phyloP scores from a whole-genome alignment of 1,284 basidiomycete genomes.

The Trichosporon sp. region DNA sequence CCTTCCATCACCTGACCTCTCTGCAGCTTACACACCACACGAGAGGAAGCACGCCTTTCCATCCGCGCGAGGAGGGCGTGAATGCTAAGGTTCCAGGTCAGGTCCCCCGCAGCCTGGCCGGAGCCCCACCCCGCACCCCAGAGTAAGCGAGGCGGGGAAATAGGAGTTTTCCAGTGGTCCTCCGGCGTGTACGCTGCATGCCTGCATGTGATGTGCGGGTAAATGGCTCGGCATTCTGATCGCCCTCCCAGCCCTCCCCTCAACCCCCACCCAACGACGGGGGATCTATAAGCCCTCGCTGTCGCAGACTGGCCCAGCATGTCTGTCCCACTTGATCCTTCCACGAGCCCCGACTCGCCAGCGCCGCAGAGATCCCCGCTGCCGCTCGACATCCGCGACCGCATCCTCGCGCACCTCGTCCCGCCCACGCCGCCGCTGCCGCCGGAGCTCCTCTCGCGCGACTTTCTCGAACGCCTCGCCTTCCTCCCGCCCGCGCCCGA shows the following conservation, averaged over 20 bases:
- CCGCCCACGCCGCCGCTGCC: conserved; percentile 42
- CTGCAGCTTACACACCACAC: neutral
- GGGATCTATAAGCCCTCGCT: neutral
- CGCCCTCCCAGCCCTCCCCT: neutral
- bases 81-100: too few relatives aligned
- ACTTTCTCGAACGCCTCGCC: conserved; percentile 37
- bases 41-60: neutral
- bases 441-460: conserved; percentile 26
- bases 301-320: neutral
- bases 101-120: neutral
- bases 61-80: neutral
- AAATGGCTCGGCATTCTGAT: conserved; percentile 5
- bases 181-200: neutral
- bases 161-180: neutral
- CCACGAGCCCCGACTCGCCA: too few relatives aligned
- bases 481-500: conserved; percentile 38
- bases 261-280: neutral
- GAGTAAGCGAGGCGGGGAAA: neutral
- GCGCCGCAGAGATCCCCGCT: conserved; percentile 14
- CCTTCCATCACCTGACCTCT: neutral
- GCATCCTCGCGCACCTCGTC: conserved; percentile 40
- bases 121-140: neutral
- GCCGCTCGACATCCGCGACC: conserved; percentile 26
- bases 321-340: neutral
- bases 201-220: neutral